Conservation (phyloP, 495 filamentous ascomycete genomes). For the Filosporella fistucella region DNA sequence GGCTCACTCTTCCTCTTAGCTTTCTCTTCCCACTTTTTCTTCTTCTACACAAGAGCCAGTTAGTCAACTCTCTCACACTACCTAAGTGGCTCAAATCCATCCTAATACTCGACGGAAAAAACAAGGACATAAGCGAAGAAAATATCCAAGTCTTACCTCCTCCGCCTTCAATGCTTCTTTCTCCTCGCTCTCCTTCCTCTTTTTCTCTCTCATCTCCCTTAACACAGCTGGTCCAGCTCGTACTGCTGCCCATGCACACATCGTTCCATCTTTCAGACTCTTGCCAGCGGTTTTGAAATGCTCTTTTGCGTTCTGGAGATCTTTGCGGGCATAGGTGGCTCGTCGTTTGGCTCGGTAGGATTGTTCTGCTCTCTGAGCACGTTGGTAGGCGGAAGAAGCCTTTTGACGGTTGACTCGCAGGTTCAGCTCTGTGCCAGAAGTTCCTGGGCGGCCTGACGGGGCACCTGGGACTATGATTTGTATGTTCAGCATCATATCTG, state of each 20-base stretch:
- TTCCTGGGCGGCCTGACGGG: slow-evolving; percentile 7
- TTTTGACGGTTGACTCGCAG: slow-evolving; percentile 12
- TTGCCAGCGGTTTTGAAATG: background rate
- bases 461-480: too few relatives aligned
- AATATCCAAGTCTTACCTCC: too few relatives aligned
- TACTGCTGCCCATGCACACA: background rate
- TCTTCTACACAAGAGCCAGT: too few relatives aligned
- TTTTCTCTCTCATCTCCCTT: slow-evolving; percentile 13
- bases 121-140: too few relatives aligned
- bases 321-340: slow-evolving; percentile 8
- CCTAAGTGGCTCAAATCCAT: too few relatives aligned
- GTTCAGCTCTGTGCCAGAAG: slow-evolving; percentile 14
- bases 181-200: slow-evolving; percentile 8
- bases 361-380: slow-evolving; percentile 17
- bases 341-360: slow-evolving; percentile 9
- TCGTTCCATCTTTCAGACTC: slow-evolving; percentile 5
- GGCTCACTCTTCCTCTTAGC: too few relatives aligned
- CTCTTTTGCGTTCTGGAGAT: slow-evolving; percentile 12
- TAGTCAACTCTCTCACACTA: too few relatives aligned
- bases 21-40: too few relatives aligned
- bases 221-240: slow-evolving; percentile 7
- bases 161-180: slow-evolving; percentile 7
- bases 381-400: slow-evolving; percentile 14
- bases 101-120: too few relatives aligned
- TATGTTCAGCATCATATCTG: background rate